Conservation (phyloP, 169 alveolate species). For the Plasmodium coatneyi region DNA sequence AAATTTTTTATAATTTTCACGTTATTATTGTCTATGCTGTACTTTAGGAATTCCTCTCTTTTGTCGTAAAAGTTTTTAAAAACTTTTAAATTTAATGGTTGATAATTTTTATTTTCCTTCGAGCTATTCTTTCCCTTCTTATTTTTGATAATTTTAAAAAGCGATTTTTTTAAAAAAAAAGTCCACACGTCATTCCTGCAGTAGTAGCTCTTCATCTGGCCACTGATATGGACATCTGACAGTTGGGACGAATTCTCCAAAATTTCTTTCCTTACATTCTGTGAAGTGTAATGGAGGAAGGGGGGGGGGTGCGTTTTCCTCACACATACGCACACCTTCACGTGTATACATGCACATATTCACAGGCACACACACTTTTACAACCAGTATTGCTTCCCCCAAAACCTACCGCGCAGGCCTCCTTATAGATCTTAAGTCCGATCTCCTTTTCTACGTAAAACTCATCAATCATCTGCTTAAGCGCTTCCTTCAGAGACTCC, state of each 20-base stretch:
- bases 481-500: slow-evolving; percentile 72
- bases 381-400: neutral
- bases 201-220: slow-evolving; percentile 60
- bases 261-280: slow-evolving; percentile 69
- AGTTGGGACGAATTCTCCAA: slow-evolving; percentile 45
- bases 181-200: slow-evolving; percentile 72
- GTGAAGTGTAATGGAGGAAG: neutral
- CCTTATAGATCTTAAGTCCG: slow-evolving; percentile 60
- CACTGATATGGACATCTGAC: slow-evolving; percentile 62
- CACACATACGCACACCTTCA: neutral
- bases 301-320: neutral
- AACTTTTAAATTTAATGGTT: slow-evolving; percentile 59
- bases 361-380: neutral
- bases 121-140: slow-evolving; percentile 22
- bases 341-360: neutral
- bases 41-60: slow-evolving; percentile 49
- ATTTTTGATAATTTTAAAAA: slow-evolving; percentile 65
- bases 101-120: slow-evolving; percentile 62
- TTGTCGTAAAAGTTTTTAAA: slow-evolving; percentile 60
- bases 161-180: slow-evolving; percentile 50
- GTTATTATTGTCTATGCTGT: slow-evolving; percentile 62
- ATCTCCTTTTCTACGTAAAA: slow-evolving; percentile 63
- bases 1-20: slow-evolving; percentile 58
- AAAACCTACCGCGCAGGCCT: slow-evolving; percentile 57
- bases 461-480: slow-evolving; percentile 70